Evolutionary conservation across 176 grass and related monocot species (phyloP).

Genomic region (Cenchrus purpureus): DNA sequence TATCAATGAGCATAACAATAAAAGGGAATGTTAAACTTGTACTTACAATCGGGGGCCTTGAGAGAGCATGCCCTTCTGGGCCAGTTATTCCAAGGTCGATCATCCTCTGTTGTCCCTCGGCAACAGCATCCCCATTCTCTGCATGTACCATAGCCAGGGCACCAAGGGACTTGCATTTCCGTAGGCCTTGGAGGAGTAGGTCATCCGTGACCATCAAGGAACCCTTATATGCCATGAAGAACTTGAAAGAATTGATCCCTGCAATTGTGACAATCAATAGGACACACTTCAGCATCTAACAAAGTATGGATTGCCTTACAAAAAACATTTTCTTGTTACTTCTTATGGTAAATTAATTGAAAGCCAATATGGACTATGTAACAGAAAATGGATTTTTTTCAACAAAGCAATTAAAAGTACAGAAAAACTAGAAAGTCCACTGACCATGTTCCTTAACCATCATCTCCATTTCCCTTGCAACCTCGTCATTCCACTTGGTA

Average conservation of each 20-base stretch:
- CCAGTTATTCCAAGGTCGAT: constrained; percentile 97
- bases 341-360: no score
- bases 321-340: not conserved
- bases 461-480: constrained; percentile 92
- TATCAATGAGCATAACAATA: constrained; percentile 9
- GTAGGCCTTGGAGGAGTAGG: constrained; percentile 82
- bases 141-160: constrained; percentile 97
- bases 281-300: not conserved
- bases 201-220: constrained; percentile 91
- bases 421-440: constrained; percentile 18
- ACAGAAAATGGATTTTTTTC: not conserved
- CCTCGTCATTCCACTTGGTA: constrained; percentile 92
- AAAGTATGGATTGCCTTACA: not conserved
- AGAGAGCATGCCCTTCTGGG: constrained; percentile 97
- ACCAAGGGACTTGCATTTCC: constrained; percentile 95
- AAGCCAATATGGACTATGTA: not conserved
- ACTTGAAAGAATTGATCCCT: constrained; percentile 99
- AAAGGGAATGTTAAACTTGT: not conserved
- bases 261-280: constrained; percentile 32
- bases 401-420: not conserved
- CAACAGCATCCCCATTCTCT: constrained; percentile 95
- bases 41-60: constrained; percentile 90
- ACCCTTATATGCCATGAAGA: constrained; percentile 99
- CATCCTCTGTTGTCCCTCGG: constrained; percentile 87
- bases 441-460: constrained; percentile 97